A percentile compares a stretch with the other conserved stretches of the same genome.
phyloP scores from a whole-genome alignment of 495 filamentous ascomycete genomes.

The Ascodesmis nigricans region DNA sequence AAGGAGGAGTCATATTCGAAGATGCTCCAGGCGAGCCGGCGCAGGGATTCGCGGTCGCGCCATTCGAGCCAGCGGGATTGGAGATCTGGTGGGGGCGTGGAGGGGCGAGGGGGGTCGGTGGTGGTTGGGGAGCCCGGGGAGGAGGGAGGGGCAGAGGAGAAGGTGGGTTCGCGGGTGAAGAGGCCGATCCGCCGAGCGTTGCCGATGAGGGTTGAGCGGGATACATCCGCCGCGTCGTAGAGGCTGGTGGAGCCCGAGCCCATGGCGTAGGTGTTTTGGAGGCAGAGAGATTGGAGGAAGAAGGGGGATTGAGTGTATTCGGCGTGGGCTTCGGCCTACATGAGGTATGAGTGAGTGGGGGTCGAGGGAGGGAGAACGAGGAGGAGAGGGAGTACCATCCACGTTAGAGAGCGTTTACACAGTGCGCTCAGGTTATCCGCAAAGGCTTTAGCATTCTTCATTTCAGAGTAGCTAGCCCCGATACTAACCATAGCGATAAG shows the following conservation, averaged over 20 bases:
- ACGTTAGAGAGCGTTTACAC: conserved; percentile 19
- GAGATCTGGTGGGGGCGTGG: neutral
- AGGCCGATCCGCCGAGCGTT: conserved; percentile 21
- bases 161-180: conserved; percentile 14
- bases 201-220: conserved; percentile 20
- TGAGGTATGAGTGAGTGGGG: conserved; percentile 2
- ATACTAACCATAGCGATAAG: conserved; percentile 22
- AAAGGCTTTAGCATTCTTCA: conserved; percentile 20
- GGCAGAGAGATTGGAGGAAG: conserved; percentile 21
- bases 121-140: conserved; percentile 10
- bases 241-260: conserved; percentile 21
- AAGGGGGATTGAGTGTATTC: conserved; percentile 20
- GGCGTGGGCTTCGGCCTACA: conserved; percentile 19
- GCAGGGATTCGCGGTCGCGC: conserved; percentile 18
- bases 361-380: no score
- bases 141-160: conserved; percentile 9
- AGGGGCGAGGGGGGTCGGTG: neutral
- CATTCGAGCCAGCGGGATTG: conserved; percentile 20
- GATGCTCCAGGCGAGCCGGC: conserved; percentile 21
- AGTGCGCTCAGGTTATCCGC: conserved; percentile 22
- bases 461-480: conserved; percentile 20
- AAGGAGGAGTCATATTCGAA: conserved; percentile 23
- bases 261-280: conserved; percentile 21
- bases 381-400: conserved; percentile 17
- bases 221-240: conserved; percentile 22